Conservation (phyloP, 192 early-diverging fungal species). For the Backusella tuberculispora region DNA sequence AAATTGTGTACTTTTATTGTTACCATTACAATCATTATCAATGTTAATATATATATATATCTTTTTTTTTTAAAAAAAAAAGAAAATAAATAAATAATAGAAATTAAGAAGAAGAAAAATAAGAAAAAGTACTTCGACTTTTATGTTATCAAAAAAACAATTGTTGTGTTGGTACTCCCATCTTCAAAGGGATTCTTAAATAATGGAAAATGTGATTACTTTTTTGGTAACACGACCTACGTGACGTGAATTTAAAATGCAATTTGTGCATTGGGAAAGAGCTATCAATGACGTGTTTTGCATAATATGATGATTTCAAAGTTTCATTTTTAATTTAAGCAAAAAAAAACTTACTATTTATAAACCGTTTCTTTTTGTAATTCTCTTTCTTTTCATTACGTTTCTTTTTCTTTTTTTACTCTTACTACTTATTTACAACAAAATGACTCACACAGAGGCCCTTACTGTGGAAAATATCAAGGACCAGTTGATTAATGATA, state of each 20-base stretch:
- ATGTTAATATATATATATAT: too few species aligned
- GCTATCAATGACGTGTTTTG: constrained; percentile 10
- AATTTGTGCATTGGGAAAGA: not conserved
- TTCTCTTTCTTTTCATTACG: not conserved
- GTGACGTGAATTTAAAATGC: not conserved
- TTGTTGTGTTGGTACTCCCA: too few species aligned
- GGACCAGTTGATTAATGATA: constrained; percentile 45
- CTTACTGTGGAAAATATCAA: constrained; percentile 37
- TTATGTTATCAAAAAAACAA: too few species aligned
- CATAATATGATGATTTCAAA: not conserved
- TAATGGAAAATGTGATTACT: not conserved
- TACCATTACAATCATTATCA: not conserved
- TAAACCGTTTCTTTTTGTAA: not conserved
- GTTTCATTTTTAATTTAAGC: too few species aligned
- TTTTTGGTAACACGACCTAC: not conserved
- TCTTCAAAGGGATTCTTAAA: too few species aligned
- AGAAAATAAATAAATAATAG: too few species aligned
- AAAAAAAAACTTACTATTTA: not conserved
- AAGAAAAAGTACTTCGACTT: too few species aligned
- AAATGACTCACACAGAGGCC: not conserved
- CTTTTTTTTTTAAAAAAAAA: too few species aligned
- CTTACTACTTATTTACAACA: not conserved
- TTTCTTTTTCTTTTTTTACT: not conserved
- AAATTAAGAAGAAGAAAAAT: too few species aligned
- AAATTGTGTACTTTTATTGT: constrained; percentile 21